Conservation (phyloP, 805 yeast species). For the Suhomyces tanzawaensis region DNA sequence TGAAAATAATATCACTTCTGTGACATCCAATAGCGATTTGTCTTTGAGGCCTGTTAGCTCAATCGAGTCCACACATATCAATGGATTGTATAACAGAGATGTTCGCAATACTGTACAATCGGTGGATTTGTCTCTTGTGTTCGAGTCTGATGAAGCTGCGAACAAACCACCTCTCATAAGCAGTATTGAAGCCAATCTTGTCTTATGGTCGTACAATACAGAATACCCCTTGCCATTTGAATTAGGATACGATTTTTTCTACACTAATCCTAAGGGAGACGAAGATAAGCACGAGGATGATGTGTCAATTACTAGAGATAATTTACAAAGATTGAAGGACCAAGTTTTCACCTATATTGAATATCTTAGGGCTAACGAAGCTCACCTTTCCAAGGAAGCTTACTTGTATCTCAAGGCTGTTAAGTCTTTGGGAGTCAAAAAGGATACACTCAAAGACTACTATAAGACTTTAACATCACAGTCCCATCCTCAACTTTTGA, state of each 20-base stretch:
- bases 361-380: slow-evolving; percentile 34
- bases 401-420: slow-evolving; percentile 38
- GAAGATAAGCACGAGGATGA: slow-evolving; percentile 22
- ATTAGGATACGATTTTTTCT: slow-evolving; percentile 42
- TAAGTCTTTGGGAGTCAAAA: slow-evolving; percentile 36
- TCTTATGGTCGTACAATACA: slow-evolving; percentile 40
- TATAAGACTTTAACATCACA: slow-evolving; percentile 27
- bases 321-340: slow-evolving; percentile 35
- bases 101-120: slow-evolving; percentile 19
- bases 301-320: slow-evolving; percentile 31
- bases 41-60: slow-evolving; percentile 16
- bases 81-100: slow-evolving; percentile 30
- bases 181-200: slow-evolving; percentile 34
- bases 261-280: slow-evolving; percentile 24
- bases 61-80: slow-evolving; percentile 19
- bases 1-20: slow-evolving; percentile 5
- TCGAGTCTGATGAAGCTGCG: slow-evolving; percentile 21
- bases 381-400: slow-evolving; percentile 30
- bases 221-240: slow-evolving; percentile 41
- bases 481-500: slow-evolving; percentile 22
- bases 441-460: slow-evolving; percentile 39
- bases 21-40: slow-evolving; percentile 3
- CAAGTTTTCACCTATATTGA: slow-evolving; percentile 30
- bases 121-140: slow-evolving; percentile 28
- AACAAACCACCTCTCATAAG: slow-evolving; percentile 34